phyloP scores from a whole-genome alignment of 805 yeast genomes.

The Ogataea corticis region DNA sequence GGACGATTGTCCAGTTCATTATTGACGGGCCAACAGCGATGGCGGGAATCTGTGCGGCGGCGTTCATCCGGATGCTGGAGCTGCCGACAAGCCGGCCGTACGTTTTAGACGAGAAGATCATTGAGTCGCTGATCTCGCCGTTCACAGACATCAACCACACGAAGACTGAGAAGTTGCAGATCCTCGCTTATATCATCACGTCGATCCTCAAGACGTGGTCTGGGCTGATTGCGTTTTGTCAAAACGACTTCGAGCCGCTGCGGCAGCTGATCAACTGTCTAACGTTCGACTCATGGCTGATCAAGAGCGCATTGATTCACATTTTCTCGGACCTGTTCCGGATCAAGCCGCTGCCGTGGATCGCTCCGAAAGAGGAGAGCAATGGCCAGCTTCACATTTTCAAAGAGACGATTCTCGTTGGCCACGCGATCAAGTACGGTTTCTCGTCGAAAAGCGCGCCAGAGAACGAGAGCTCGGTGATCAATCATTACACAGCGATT shows the following conservation, averaged over 20 bases:
- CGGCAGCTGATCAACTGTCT: conserved; percentile 62
- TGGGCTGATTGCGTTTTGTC: conserved; percentile 69
- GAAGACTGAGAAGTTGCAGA: conserved; percentile 54
- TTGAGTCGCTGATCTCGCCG: conserved; percentile 63
- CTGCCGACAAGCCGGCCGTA: conserved; percentile 51
- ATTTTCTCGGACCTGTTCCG: conserved; percentile 67
- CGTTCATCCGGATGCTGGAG: conserved; percentile 59
- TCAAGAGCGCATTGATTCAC: conserved; percentile 68
- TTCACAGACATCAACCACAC: conserved; percentile 62
- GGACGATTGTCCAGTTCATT: conserved; percentile 44
- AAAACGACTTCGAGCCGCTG: conserved; percentile 55
- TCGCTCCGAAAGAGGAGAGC: conserved; percentile 17
- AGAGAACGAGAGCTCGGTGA: conserved; percentile 43
- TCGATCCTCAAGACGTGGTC: conserved; percentile 68
- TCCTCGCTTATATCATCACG: conserved; percentile 58
- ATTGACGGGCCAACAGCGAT: conserved; percentile 55
- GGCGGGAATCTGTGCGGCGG: conserved; percentile 44
- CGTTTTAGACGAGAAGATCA: conserved; percentile 60
- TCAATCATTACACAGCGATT: conserved; percentile 68
- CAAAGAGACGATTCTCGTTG: conserved; percentile 24
- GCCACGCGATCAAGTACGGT: conserved; percentile 15
- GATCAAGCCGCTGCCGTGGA: conserved; percentile 60
- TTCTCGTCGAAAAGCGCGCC: conserved; percentile 27
- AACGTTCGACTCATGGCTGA: conserved; percentile 51
- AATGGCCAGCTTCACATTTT: conserved; percentile 15